Evolutionary conservation across 495 filamentous ascomycete genomes (phyloP).

Genomic region (Neurospora pannonica): DNA sequence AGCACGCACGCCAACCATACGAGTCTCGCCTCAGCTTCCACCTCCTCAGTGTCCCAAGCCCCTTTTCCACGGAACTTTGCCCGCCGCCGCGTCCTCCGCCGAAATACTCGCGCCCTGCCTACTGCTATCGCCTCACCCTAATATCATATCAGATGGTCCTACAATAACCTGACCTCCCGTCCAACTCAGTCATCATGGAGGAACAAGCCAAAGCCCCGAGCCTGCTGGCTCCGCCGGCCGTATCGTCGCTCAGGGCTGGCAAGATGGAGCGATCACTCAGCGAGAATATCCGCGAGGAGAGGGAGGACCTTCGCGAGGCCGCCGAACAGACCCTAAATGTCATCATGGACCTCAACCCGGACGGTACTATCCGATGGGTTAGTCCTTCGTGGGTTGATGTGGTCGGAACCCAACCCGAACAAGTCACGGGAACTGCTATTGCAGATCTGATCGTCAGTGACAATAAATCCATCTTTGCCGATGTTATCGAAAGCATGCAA

Average conservation of each 20-base stretch:
- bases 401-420: conserved; percentile 65
- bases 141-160: neutral
- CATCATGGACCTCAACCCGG: conserved; percentile 83
- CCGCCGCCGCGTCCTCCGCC: neutral
- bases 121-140: neutral
- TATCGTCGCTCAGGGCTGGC: conserved; percentile 38
- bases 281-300: conserved; percentile 55
- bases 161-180: neutral
- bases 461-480: conserved; percentile 66
- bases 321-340: conserved; percentile 94
- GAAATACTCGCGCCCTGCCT: neutral
- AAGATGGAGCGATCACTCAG: conserved; percentile 46
- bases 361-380: conserved; percentile 85
- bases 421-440: conserved; percentile 68
- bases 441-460: conserved; percentile 68
- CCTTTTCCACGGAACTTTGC: neutral
- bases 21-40: neutral
- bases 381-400: conserved; percentile 96
- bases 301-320: conserved; percentile 86
- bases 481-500: conserved; percentile 79
- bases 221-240: conserved; percentile 37
- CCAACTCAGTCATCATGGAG: conserved; percentile 31
- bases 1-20: neutral
- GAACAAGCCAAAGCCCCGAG: conserved; percentile 23
- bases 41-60: neutral